Percentiles rank a stretch among this genome's conserved stretches.
These are phyloP conservation scores for Cladosporium austrohemisphaericum DNA, from an alignment of 2,329 filamentous ascomycete species.

Conservation along the genomic window DNA sequence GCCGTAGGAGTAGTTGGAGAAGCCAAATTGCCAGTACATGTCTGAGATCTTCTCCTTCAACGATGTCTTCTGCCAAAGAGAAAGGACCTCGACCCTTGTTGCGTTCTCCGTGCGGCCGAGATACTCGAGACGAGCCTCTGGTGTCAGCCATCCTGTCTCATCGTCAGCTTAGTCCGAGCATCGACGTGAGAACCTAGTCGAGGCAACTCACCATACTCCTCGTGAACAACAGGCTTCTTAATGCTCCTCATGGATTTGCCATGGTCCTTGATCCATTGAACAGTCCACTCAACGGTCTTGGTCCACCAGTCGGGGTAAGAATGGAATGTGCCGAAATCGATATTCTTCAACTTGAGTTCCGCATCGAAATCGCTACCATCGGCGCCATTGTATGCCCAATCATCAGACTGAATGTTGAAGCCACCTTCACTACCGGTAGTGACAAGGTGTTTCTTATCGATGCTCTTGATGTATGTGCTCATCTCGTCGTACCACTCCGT, in stretches of 20 bases:
- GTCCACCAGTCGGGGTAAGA: constrained; percentile 55
- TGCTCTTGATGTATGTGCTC: constrained; percentile 51
- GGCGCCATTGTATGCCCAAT: constrained; percentile 38
- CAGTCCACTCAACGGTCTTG: constrained; percentile 51
- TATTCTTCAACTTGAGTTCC: constrained; percentile 45
- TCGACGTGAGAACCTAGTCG: background rate
- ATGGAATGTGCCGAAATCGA: constrained; percentile 56
- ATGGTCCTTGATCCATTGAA: constrained; percentile 55
- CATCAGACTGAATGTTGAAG: constrained; percentile 24
- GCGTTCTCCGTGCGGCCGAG: constrained; percentile 43
- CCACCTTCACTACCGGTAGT: constrained; percentile 51
- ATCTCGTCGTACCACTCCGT: constrained; percentile 53
- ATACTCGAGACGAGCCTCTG: constrained; percentile 47
- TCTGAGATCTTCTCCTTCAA: constrained; percentile 49
- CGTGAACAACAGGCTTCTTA: constrained; percentile 53
- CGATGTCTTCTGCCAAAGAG: constrained; percentile 50
- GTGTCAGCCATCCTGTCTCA: constrained; percentile 45
- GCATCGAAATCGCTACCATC: constrained; percentile 55
- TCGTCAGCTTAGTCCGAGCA: background rate
- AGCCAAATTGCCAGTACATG: constrained; percentile 57
- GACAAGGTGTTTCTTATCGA: constrained; percentile 53
- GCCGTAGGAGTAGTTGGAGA: constrained; percentile 49
- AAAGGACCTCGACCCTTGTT: constrained; percentile 45
- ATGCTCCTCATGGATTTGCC: constrained; percentile 41
- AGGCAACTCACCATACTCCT: constrained; percentile 43